Percentiles rank a stretch among this genome's conserved stretches.
Conservation (phyloP, 2,329 filamentous ascomycete genomes). For the Zymoseptoria pseudotritici region DNA sequence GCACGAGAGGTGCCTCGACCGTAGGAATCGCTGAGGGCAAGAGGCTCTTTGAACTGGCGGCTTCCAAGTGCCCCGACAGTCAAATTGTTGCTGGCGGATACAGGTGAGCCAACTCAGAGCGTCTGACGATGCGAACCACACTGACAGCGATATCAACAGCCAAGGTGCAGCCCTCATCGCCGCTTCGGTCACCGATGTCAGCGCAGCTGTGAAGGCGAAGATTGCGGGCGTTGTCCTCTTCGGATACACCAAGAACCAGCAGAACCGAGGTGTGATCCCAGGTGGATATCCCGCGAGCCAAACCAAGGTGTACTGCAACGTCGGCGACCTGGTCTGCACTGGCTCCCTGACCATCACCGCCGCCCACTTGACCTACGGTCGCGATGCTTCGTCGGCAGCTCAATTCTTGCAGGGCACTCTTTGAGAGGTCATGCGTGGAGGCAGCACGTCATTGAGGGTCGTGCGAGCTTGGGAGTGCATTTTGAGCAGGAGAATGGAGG, state of each 20-base stretch:
- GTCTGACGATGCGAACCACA: background rate
- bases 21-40: conserved; percentile 18
- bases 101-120: conserved; percentile 5
- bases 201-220: conserved; percentile 21
- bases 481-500: no score
- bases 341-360: conserved; percentile 29
- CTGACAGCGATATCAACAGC: conserved; percentile 10
- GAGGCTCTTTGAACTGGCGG: conserved; percentile 20
- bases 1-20: conserved; percentile 16
- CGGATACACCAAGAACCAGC: conserved; percentile 35
- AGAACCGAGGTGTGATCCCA: conserved; percentile 31
- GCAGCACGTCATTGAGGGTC: background rate
- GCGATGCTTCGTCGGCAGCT: background rate
- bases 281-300: conserved; percentile 26
- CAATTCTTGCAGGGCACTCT: background rate
- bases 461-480: background rate
- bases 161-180: conserved; percentile 36
- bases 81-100: conserved; percentile 24
- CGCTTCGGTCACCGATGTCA: conserved; percentile 27
- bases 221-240: conserved; percentile 35
- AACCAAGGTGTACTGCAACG: conserved; percentile 31
- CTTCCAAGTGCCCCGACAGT: conserved; percentile 22
- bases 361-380: conserved; percentile 21
- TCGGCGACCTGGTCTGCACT: conserved; percentile 29
- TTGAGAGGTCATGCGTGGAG: background rate